Conservation (phyloP, 179 eudicot species). For the Spinacia oleracea region DNA sequence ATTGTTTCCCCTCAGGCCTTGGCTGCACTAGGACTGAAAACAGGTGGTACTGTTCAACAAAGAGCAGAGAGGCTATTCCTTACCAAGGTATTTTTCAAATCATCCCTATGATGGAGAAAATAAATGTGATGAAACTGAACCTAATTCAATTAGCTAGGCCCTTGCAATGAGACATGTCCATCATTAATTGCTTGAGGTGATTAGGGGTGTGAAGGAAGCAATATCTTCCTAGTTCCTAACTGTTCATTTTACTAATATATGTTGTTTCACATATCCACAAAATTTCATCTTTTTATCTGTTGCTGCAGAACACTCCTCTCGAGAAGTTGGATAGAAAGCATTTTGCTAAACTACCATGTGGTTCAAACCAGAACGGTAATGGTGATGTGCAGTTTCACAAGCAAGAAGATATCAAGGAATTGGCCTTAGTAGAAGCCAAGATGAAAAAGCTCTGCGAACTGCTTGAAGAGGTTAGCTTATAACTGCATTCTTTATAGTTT, state of each 20-base stretch:
- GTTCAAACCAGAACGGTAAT: slow-evolving; percentile 55
- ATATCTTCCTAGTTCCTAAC: too few species aligned
- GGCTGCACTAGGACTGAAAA: slow-evolving; percentile 85
- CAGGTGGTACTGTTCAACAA: slow-evolving; percentile 93
- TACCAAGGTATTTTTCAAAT: slow-evolving; percentile 61
- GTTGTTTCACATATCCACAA: background rate
- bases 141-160: background rate
- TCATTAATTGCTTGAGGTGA: background rate
- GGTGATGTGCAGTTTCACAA: slow-evolving; percentile 44
- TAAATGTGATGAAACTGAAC: background rate
- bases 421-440: slow-evolving; percentile 78
- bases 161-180: background rate
- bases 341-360: slow-evolving; percentile 62
- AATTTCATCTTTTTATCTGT: slow-evolving; percentile 4
- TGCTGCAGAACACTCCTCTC: slow-evolving; percentile 75
- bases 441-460: slow-evolving; percentile 77
- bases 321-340: slow-evolving; percentile 86
- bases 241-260: background rate
- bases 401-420: slow-evolving; percentile 60
- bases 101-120: background rate
- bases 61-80: slow-evolving; percentile 99
- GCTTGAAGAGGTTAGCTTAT: slow-evolving; percentile 60
- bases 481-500: background rate
- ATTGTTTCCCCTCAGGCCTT: slow-evolving; percentile 56
- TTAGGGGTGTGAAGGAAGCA: background rate